Conservation (phyloP, 1,284 basidiomycete species). For the Quambalaria eucalypti region DNA sequence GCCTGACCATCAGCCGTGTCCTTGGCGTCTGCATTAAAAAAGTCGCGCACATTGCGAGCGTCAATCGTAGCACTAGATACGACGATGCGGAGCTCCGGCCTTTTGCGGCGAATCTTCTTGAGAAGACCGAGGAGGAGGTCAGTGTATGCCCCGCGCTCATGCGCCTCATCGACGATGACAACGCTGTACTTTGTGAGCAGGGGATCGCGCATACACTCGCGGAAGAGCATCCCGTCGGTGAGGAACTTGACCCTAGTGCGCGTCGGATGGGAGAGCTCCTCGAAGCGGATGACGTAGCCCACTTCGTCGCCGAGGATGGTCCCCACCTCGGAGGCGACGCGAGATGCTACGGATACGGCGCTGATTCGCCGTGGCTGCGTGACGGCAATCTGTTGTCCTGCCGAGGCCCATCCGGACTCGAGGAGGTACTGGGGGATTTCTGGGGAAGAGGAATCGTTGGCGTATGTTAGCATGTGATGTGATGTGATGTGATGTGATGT, state of each 20-base stretch:
- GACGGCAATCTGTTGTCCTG: constrained; percentile 36
- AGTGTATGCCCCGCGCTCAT: constrained; percentile 48
- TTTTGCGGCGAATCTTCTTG: constrained; percentile 66
- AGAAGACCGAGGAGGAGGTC: constrained; percentile 49
- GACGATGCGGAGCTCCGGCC: constrained; percentile 77
- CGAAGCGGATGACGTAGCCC: constrained; percentile 50
- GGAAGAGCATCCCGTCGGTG: constrained; percentile 34
- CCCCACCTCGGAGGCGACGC: constrained; percentile 46
- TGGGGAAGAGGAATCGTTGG: constrained; percentile 40
- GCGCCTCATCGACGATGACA: constrained; percentile 50
- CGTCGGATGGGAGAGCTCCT: constrained; percentile 37
- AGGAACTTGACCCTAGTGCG: constrained; percentile 45
- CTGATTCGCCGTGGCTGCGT: constrained; percentile 47
- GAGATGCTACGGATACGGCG: constrained; percentile 46
- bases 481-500: neutral
- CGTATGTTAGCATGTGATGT: neutral
- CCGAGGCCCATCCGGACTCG: constrained; percentile 58
- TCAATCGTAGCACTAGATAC: constrained; percentile 93
- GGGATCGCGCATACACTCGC: constrained; percentile 37
- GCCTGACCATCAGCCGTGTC: constrained; percentile 14
- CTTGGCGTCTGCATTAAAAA: constrained; percentile 57
- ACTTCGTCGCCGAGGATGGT: constrained; percentile 69
- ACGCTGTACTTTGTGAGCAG: constrained; percentile 41
- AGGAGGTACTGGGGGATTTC: constrained; percentile 89
- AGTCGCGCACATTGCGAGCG: constrained; percentile 74